Percentiles rank a stretch among this genome's conserved stretches.
phyloP scores from a whole-genome alignment of 768 basidiomycete species.

The Psilocybe tampanensis region DNA sequence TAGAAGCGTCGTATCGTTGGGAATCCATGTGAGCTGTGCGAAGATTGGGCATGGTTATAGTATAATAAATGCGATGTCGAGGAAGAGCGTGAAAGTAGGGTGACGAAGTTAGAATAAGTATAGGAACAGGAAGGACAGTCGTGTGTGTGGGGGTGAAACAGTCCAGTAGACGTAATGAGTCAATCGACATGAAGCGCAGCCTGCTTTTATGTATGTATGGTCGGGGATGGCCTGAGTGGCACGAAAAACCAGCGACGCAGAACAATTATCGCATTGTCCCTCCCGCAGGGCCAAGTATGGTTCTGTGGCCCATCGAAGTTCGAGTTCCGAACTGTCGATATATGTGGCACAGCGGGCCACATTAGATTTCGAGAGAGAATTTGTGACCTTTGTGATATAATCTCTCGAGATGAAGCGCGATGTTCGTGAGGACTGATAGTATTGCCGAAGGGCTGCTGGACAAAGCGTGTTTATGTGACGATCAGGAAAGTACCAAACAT shows the following conservation, averaged over 20 bases:
- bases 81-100: conserved; percentile 6
- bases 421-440: background rate
- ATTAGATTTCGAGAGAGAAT: background rate
- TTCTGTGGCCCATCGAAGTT: background rate
- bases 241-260: background rate
- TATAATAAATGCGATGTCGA: conserved; percentile 4
- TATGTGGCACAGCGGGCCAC: background rate
- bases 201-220: background rate
- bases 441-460: conserved; percentile 3
- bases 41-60: conserved; percentile 6
- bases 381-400: background rate
- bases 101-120: background rate
- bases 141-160: background rate
- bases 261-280: background rate
- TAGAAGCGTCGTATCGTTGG: conserved; percentile 30
- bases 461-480: conserved; percentile 18
- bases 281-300: background rate
- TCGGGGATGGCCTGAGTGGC: background rate
- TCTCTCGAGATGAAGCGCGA: background rate
- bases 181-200: background rate
- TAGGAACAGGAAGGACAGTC: background rate
- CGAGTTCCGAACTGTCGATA: background rate
- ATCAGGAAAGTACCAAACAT: conserved; percentile 8
- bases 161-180: background rate
- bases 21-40: conserved; percentile 24